Evolutionary conservation across 2,329 filamentous ascomycete genomes (phyloP).

Genomic region (Aureobasidium leucospermi): DNA sequence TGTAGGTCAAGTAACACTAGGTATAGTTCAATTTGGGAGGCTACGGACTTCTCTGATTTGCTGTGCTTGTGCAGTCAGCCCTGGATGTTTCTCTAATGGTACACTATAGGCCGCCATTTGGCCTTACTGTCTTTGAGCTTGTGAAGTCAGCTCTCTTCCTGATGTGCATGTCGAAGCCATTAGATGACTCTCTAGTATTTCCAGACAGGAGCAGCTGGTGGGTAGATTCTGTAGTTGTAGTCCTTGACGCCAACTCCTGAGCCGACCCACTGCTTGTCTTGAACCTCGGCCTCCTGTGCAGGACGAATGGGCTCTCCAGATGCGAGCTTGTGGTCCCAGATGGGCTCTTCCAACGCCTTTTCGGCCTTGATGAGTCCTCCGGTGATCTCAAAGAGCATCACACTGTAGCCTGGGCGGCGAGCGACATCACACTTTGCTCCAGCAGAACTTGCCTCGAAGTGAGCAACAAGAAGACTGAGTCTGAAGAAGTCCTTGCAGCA

Average conservation of each 20-base stretch:
- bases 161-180: too few relatives aligned
- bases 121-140: too few relatives aligned
- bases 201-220: not conserved
- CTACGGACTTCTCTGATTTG: too few relatives aligned
- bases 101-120: too few relatives aligned
- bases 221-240: not conserved
- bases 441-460: constrained; percentile 31
- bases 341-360: not conserved
- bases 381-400: constrained; percentile 33
- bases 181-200: too few relatives aligned
- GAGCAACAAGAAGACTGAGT: constrained; percentile 30
- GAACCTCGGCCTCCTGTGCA: not conserved
- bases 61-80: too few relatives aligned
- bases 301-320: not conserved
- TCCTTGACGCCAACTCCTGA: constrained; percentile 2
- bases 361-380: constrained; percentile 30
- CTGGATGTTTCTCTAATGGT: too few relatives aligned
- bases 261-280: not conserved
- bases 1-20: too few relatives aligned
- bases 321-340: not conserved
- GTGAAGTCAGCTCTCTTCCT: too few relatives aligned
- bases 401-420: constrained; percentile 28
- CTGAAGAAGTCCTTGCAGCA: constrained; percentile 36
- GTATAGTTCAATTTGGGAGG: too few relatives aligned
- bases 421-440: constrained; percentile 29